Conservation (phyloP, 768 basidiomycete species). For the Gymnopilus junonius region DNA sequence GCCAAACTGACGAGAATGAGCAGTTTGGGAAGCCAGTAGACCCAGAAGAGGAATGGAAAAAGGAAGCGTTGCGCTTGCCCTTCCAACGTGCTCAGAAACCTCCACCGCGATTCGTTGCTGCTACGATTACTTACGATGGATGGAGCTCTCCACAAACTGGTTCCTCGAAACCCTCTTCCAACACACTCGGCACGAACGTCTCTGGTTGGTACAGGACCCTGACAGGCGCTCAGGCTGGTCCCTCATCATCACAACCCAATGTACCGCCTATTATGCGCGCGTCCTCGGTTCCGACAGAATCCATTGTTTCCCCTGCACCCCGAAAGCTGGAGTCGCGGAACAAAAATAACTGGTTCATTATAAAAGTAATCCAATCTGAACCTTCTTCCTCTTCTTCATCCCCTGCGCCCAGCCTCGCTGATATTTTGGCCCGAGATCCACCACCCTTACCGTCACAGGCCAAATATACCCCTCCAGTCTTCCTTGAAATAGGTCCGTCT, state of each 20-base stretch:
- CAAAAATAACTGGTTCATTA: slow-evolving; percentile 66
- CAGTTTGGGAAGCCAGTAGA: slow-evolving; percentile 16
- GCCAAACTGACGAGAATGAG: slow-evolving; percentile 25
- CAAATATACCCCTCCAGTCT: slow-evolving; percentile 69
- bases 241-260: not conserved
- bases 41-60: slow-evolving; percentile 34
- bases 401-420: slow-evolving; percentile 58
- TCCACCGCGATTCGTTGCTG: slow-evolving; percentile 58
- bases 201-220: slow-evolving; percentile 61
- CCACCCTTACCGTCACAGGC: slow-evolving; percentile 66
- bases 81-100: slow-evolving; percentile 15
- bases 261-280: not conserved
- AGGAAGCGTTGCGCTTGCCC: slow-evolving; percentile 29
- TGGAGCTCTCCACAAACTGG: slow-evolving; percentile 30
- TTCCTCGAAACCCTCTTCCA: slow-evolving; percentile 19
- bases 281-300: not conserved
- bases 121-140: slow-evolving; percentile 51
- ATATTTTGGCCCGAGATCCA: slow-evolving; percentile 76
- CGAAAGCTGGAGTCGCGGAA: slow-evolving; percentile 20
- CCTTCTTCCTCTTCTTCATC: slow-evolving; percentile 32
- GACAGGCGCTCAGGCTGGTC: slow-evolving; percentile 18
- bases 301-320: not conserved
- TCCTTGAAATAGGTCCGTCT: slow-evolving; percentile 74
- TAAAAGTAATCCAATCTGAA: slow-evolving; percentile 55
- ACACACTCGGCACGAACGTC: slow-evolving; percentile 28